These are phyloP conservation scores for Dimocarpus longan DNA, from an alignment of 345 rosid species.

Conservation along the genomic window DNA sequence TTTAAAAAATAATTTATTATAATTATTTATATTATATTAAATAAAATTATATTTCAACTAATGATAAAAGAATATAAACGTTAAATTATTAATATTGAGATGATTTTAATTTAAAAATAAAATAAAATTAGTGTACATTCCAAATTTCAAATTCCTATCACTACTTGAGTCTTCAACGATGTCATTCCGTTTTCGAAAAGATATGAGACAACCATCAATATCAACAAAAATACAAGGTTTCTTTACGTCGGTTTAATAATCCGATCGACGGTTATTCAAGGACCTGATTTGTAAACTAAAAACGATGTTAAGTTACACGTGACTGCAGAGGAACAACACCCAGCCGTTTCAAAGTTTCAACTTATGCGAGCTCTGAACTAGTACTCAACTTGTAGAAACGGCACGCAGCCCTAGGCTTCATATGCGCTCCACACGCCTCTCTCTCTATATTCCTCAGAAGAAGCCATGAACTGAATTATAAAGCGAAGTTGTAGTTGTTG, in stretches of 20 bases:
- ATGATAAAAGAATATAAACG: too few relatives aligned
- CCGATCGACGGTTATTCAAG: not conserved
- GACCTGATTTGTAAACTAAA: not conserved
- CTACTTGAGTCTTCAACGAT: too few relatives aligned
- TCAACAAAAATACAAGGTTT: not conserved
- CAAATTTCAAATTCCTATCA: too few relatives aligned
- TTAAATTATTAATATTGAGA: too few relatives aligned
- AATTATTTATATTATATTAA: too few relatives aligned
- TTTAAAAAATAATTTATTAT: too few relatives aligned
- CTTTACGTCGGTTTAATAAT: not conserved
- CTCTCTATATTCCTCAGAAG: not conserved
- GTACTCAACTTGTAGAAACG: slow-evolving; percentile 10
- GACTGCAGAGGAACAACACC: not conserved
- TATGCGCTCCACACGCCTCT: slow-evolving; percentile 36
- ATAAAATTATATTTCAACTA: too few relatives aligned
- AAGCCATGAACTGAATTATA: slow-evolving; percentile 11
- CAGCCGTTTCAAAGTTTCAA: not conserved
- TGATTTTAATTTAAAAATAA: too few relatives aligned
- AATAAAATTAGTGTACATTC: too few relatives aligned
- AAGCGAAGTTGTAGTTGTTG: not conserved
- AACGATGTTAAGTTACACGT: not conserved
- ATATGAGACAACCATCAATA: too few relatives aligned
- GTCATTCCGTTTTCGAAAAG: too few relatives aligned
- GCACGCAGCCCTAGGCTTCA: slow-evolving; percentile 36
- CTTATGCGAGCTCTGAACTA: not conserved